Conservation (phyloP, 345 rosid genomes). For the Eucalyptus pumila region DNA sequence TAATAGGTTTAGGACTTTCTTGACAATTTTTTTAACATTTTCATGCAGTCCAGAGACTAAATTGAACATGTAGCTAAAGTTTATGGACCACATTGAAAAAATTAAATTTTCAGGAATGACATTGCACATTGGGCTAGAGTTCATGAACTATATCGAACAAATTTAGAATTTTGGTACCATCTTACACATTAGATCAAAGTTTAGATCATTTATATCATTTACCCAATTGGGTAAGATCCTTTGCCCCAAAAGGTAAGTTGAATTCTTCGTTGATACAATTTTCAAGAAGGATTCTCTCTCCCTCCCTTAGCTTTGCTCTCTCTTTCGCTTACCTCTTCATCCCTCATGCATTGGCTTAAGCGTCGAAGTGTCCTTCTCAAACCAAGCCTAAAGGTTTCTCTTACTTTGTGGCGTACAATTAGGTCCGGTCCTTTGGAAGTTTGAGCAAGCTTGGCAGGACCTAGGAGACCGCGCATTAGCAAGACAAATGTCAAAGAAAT, state of each 20-base stretch:
- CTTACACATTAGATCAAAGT: fast-evolving
- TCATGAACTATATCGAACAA: fast-evolving
- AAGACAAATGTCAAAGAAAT: neutral
- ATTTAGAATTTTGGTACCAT: too few species aligned
- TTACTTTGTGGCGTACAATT: neutral
- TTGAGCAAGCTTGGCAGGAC: neutral
- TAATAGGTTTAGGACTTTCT: fast-evolving
- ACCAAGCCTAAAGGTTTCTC: neutral
- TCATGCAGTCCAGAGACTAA: too few species aligned
- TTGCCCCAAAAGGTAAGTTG: neutral
- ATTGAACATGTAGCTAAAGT: too few species aligned
- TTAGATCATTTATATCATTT: too few species aligned
- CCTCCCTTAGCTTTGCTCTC: neutral
- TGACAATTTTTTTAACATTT: too few species aligned
- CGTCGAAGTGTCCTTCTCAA: neutral
- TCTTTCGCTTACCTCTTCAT: neutral
- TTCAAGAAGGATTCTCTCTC: neutral
- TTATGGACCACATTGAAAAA: too few species aligned
- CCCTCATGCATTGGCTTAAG: neutral
- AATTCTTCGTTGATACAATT: neutral
- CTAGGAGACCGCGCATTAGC: neutral
- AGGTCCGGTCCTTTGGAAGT: neutral
- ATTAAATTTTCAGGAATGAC: fast-evolving
- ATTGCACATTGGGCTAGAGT: too few species aligned
- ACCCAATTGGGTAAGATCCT: neutral